phyloP scores from a whole-genome alignment of 108 stramenopile species.

The Skeletonema grethae region DNA sequence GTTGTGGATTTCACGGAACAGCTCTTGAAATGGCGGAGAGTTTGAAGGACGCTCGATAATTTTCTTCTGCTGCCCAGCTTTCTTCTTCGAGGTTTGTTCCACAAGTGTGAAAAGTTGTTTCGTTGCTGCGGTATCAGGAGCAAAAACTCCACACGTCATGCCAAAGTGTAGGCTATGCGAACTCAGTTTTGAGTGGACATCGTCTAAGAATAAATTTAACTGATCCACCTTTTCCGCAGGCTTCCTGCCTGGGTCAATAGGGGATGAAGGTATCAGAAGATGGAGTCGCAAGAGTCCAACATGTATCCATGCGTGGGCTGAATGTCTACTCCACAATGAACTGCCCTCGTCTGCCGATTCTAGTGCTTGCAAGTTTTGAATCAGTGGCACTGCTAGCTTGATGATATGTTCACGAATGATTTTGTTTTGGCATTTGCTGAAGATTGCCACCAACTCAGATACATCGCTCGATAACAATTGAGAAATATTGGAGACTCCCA shows the following conservation, averaged over 20 bases:
- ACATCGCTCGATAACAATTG: constrained; percentile 12
- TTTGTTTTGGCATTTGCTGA: constrained; percentile 34
- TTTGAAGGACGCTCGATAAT: constrained; percentile 69
- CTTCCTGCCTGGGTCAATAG: constrained; percentile 91
- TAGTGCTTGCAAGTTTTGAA: constrained; percentile 45
- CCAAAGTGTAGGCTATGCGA: constrained; percentile 64
- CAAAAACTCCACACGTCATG: constrained; percentile 57
- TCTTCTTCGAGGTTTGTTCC: constrained; percentile 34
- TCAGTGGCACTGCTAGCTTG: constrained; percentile 48
- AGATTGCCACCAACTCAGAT: constrained; percentile 12
- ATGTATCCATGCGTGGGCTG: constrained; percentile 65
- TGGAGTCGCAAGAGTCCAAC: constrained; percentile 79
- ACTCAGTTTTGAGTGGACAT: constrained; percentile 52
- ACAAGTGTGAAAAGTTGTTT: constrained; percentile 19
- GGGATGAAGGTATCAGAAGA: constrained; percentile 79
- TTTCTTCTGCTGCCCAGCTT: constrained; percentile 58
- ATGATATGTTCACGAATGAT: constrained; percentile 19
- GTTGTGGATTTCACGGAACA: constrained; percentile 77
- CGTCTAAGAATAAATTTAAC: constrained; percentile 50
- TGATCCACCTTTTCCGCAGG: constrained; percentile 80
- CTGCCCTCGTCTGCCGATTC: constrained; percentile 27
- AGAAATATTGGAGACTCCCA: constrained; percentile 15
- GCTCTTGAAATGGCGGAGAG: constrained; percentile 69
- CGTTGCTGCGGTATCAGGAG: constrained; percentile 23
- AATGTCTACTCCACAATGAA: constrained; percentile 20